These are phyloP conservation scores for Nemania sp. DNA, from an alignment of 2,329 filamentous ascomycete genomes.

Conservation along the genomic window DNA sequence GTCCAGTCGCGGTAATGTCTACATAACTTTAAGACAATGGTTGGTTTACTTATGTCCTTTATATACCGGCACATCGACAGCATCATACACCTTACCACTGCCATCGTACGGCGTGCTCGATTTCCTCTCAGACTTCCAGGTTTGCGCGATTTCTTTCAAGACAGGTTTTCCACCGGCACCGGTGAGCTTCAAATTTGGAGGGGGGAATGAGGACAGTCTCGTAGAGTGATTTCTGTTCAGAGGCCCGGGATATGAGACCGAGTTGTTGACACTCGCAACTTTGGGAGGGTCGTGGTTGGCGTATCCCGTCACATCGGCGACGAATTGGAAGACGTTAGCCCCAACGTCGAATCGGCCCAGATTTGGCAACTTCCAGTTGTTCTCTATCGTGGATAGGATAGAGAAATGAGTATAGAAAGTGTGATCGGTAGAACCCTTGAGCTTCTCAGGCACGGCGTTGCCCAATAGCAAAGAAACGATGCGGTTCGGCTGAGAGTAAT, in stretches of 20 bases:
- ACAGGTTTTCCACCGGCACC: conserved; percentile 50
- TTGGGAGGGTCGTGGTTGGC: conserved; percentile 45
- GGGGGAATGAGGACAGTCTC: conserved; percentile 42
- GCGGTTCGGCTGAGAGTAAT: conserved; percentile 68
- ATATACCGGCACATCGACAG: conserved; percentile 47
- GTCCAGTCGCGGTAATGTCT: too few species aligned
- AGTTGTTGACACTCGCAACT: conserved; percentile 43
- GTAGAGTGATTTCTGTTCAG: conserved; percentile 43
- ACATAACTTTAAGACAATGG: neutral
- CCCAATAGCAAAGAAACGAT: conserved; percentile 75
- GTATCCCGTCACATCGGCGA: conserved; percentile 65
- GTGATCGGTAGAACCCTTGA: conserved; percentile 68
- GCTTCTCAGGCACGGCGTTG: conserved; percentile 66
- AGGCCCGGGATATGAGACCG: conserved; percentile 49
- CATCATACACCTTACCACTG: conserved; percentile 49
- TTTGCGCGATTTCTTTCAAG: conserved; percentile 39
- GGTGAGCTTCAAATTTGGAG: conserved; percentile 49
- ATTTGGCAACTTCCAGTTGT: conserved; percentile 68
- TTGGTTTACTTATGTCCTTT: conserved; percentile 37
- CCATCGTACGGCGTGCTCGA: conserved; percentile 52
- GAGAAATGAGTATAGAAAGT: conserved; percentile 69
- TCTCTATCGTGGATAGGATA: conserved; percentile 58
- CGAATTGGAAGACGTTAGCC: conserved; percentile 60
- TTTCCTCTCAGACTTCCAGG: conserved; percentile 39
- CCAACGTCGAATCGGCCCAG: conserved; percentile 42